Evolutionary conservation across 257 asterid genomes (phyloP), one percentile per base, ranked within the genome.

Genomic region (Solanum bulbocastanum): DNA sequence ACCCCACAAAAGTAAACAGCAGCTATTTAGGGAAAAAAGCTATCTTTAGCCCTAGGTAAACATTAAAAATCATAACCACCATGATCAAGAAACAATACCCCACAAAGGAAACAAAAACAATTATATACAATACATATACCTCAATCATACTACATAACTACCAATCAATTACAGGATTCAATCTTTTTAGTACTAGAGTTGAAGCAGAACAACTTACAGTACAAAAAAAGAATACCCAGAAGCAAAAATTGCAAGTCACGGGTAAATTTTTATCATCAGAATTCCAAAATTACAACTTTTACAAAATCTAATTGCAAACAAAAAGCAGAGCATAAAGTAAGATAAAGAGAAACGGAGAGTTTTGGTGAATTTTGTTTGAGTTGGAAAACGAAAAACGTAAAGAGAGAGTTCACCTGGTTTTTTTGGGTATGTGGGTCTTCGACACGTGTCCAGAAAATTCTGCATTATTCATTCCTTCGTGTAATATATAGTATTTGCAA

Each of bases 311-410:
- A 42, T 76, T 44, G 65, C 5, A 60, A 44, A 25, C 39, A 27
- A 79, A 76, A 40, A 40, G 23, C 36, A n/a, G 2, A 40, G 22
- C 4, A 76, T 27, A 76, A 27, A 39, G 22, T 76, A n/a, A 25
- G 36, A 76, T 11, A 56, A 11, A 84, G 87, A 85, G 40, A 33
- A 60, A 25, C 5, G 15, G 33, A 85, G 42, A 40, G 79, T 36
- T 23, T 84, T 75, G 15, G 56, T n/a, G 89, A 81, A 87, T 87
- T 88, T 86, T n/a, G 87, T 90, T 72, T 84, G 93, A 90, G 91
- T 86, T 35, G 91, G 87, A 86, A 91, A 89, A 88, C 82, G 62
- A 88, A 90, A 91, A 90, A 90, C 90, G 92, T 87, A 88, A 62
- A 87, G 86, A 37, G 3, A 39, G 86, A 76, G 87, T 44, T 72